Evolutionary conservation across 2,329 filamentous ascomycete genomes (phyloP).

Genomic region (Fusarium mexicanum): DNA sequence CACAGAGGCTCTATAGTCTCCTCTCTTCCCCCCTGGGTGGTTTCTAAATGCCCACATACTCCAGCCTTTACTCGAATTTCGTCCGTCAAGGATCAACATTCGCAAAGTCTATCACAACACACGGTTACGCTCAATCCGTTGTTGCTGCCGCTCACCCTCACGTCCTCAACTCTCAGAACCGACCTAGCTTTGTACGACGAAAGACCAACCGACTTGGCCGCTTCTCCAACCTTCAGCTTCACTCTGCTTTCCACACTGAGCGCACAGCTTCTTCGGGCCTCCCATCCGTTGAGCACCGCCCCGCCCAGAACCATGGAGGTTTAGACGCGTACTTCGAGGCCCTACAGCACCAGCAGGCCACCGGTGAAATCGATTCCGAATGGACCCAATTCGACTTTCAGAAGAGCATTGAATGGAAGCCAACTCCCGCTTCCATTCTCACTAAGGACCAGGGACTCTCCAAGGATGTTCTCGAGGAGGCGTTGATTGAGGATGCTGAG

Average conservation of each 20-base stretch:
- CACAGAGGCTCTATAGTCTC: slow-evolving; percentile 52
- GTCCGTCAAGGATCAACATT: slow-evolving; percentile 89
- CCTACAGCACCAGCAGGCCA: slow-evolving; percentile 79
- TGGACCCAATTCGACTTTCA: slow-evolving; percentile 94
- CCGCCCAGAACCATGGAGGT: slow-evolving; percentile 67
- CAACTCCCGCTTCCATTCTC: slow-evolving; percentile 63
- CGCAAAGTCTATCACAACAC: slow-evolving; percentile 93
- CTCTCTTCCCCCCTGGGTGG: slow-evolving; percentile 67
- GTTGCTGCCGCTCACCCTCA: slow-evolving; percentile 88
- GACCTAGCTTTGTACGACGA: slow-evolving; percentile 69
- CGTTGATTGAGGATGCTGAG: slow-evolving; percentile 49
- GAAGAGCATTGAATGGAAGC: slow-evolving; percentile 90
- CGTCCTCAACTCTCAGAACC: slow-evolving; percentile 79
- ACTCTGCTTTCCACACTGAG: slow-evolving; percentile 79
- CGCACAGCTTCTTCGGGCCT: slow-evolving; percentile 59
- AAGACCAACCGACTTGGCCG: slow-evolving; percentile 65
- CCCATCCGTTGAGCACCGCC: slow-evolving; percentile 61
- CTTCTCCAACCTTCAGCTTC: slow-evolving; percentile 69
- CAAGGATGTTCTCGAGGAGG: slow-evolving; percentile 46
- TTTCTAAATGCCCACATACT: slow-evolving; percentile 90
- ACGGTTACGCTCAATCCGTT: slow-evolving; percentile 98
- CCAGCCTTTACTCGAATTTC: slow-evolving; percentile 78
- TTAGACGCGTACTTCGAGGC: slow-evolving; percentile 93
- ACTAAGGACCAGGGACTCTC: slow-evolving; percentile 66
- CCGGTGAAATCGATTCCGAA: slow-evolving; percentile 75